phyloP scores from a whole-genome alignment of 331 rosid genomes.

The Acacia pycnantha region DNA sequence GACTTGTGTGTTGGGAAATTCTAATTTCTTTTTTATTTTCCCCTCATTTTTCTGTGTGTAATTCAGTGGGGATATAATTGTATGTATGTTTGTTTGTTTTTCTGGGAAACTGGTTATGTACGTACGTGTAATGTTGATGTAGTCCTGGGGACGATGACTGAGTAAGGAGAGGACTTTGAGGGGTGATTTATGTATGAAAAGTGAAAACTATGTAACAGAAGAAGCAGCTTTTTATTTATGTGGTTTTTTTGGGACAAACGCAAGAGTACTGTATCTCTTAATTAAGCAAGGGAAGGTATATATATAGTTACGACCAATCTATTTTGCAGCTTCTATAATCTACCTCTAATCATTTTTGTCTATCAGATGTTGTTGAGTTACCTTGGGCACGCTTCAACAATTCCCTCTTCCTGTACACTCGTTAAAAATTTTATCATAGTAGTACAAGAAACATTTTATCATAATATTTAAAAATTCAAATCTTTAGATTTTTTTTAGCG shows the following conservation, averaged over 20 bases:
- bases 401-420: too few species aligned
- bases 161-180: neutral
- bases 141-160: neutral
- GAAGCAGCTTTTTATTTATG: neutral
- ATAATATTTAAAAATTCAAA: too few species aligned
- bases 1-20: neutral
- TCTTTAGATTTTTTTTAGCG: too few species aligned
- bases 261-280: neutral
- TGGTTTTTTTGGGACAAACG: neutral
- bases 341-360: neutral
- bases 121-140: neutral
- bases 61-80: neutral
- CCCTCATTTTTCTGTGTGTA: neutral
- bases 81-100: neutral
- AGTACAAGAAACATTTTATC: too few species aligned
- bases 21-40: neutral
- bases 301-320: neutral
- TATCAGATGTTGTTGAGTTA: too few species aligned
- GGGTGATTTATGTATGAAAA: neutral
- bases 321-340: neutral
- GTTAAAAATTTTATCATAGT: too few species aligned
- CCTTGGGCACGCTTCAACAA: too few species aligned
- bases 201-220: neutral
- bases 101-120: neutral
- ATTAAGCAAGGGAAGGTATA: neutral